Base-by-base conservation (phyloP, 352 stramenopile genomes). In the Globisporangium sylvaticum region DNA sequence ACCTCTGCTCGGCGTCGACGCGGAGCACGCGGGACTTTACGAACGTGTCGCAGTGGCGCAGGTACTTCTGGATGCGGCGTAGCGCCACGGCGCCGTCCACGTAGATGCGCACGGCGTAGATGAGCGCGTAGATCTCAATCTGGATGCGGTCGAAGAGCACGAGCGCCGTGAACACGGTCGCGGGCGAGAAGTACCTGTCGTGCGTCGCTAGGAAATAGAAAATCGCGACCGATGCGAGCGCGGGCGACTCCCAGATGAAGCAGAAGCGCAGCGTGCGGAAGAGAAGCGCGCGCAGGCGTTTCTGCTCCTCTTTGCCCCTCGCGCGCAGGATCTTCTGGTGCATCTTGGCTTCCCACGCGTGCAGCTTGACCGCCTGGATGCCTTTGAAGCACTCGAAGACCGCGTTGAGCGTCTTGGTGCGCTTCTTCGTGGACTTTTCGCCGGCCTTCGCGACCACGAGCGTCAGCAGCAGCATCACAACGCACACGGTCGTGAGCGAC, bases 341-440 rank as follows among this genome's bases (percentile, higher is more conserved):
- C 14, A 77, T 74, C 53, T 80, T 80, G 64, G 75, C 64, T 62
- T 83, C 76, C 76, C 76, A 83, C 22, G 76, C 73, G 56, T 83
- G 69, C 24, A 83, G 27, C 48, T 83, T 83, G 42, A 83, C 70
- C 2, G 71, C 74, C 42, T 80, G 73, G 27, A 83, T 79, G 24
- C 73, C 70, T 52, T 80, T 76, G 50, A 83, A 80, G 31, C 76
- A 80, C 65, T 80, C 76, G 55, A 75, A 73, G 25, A 83, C 67
- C 1, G 64, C 58, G 9, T 74, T 74, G 25, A 80, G 55, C 48
- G 71, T 80, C 66, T 79, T 79, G 10, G 68, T 62, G 22, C 71
- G 66, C 54, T 80, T 79, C 70, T 82, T 80, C 18, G 73, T 76
- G 64, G 73, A 78, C 64, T 68, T 75, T 25, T 82, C 65, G 37